Conservation (phyloP, 2,329 filamentous ascomycete genomes). For the Rhinocladiella similis region DNA sequence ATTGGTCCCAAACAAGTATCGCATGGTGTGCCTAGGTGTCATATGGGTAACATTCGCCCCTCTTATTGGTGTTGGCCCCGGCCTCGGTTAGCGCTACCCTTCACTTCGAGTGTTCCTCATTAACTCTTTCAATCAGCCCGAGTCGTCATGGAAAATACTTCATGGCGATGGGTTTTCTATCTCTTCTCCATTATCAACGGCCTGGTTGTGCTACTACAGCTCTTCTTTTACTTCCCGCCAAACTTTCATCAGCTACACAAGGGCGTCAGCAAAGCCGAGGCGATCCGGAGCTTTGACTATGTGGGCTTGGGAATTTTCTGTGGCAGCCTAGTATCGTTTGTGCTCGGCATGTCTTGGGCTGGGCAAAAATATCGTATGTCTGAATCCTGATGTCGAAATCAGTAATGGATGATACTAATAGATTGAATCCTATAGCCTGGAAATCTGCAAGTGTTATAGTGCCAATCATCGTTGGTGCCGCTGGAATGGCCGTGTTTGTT, state of each 20-base stretch:
- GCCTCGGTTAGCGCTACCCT: no score
- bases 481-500: no score
- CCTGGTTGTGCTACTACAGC: not conserved
- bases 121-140: slow-evolving; percentile 45
- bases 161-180: slow-evolving; percentile 53
- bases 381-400: no score
- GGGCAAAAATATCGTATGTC: slow-evolving; percentile 44
- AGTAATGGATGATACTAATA: slow-evolving; percentile 24
- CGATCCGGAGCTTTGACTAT: slow-evolving; percentile 47
- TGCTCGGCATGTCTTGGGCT: slow-evolving; percentile 46
- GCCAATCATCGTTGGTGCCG: no score
- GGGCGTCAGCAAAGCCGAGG: slow-evolving; percentile 33
- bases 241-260: slow-evolving; percentile 46
- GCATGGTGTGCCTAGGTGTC: no score
- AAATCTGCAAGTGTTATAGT: no score
- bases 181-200: not conserved
- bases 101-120: no score
- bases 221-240: slow-evolving; percentile 50
- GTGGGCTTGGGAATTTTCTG: slow-evolving; percentile 45
- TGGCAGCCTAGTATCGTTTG: slow-evolving; percentile 41
- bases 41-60: no score
- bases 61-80: no score
- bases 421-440: no score
- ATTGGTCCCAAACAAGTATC: no score
- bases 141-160: slow-evolving; percentile 43